Conservation (phyloP, 2,329 filamentous ascomycete genomes). For the Paracorniculantispora psalliotae region DNA sequence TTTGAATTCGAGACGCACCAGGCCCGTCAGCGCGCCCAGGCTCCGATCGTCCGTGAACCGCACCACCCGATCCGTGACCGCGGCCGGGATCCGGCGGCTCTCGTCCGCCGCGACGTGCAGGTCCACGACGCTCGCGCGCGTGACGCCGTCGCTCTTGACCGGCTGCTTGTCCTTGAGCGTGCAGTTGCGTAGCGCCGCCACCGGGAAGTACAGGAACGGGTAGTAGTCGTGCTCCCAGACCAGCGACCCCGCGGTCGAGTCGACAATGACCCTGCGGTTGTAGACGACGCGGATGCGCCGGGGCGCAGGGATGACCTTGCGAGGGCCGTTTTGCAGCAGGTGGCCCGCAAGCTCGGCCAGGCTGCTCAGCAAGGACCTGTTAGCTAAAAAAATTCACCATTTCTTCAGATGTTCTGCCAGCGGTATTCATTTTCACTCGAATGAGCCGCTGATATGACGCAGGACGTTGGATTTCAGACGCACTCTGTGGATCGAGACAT, state of each 20-base stretch:
- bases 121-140: constrained; percentile 26
- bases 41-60: constrained; percentile 35
- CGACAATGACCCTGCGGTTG: constrained; percentile 29
- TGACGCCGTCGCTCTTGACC: constrained; percentile 22
- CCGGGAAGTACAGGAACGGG: constrained; percentile 41
- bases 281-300: constrained; percentile 31
- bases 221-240: constrained; percentile 46
- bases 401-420: neutral
- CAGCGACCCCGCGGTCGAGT: constrained; percentile 32
- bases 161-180: constrained; percentile 23
- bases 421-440: neutral
- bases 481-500: constrained; percentile 11
- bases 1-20: constrained; percentile 31
- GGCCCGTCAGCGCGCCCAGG: constrained; percentile 28
- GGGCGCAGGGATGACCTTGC: constrained; percentile 17
- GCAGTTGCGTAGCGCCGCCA: constrained; percentile 24
- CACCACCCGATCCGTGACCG: constrained; percentile 29
- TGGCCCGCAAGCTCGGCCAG: constrained; percentile 24
- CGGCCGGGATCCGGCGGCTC: constrained; percentile 18
- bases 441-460: constrained; percentile 1
- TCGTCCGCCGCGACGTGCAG: constrained; percentile 25
- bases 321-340: constrained; percentile 24
- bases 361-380: constrained; percentile 13
- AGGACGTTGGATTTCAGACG: neutral
- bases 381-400: neutral